Conservation (phyloP, 202 grass and related monocot genomes). For the Setaria viridis region DNA sequence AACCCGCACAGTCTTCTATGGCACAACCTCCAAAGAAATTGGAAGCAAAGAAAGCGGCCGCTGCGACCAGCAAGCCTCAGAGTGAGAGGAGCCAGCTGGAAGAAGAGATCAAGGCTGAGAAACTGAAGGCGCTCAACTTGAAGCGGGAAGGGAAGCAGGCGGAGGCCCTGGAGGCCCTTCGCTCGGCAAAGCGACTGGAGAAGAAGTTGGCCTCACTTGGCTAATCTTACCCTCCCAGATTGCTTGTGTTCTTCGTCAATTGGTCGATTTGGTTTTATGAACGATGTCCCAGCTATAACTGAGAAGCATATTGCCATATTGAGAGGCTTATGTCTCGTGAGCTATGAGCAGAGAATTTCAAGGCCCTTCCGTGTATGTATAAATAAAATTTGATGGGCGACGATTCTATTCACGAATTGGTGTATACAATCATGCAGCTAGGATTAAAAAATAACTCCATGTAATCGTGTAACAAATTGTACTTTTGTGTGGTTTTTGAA, state of each 20-base stretch:
- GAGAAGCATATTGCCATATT: neutral
- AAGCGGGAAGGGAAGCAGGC: constrained; percentile 80
- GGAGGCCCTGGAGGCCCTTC: constrained; percentile 86
- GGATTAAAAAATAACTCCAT: neutral
- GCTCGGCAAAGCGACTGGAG: constrained; percentile 81
- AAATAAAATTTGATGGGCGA: constrained; percentile 14
- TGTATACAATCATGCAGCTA: neutral
- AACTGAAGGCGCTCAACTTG: constrained; percentile 78
- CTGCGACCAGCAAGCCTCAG: constrained; percentile 39
- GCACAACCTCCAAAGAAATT: constrained; percentile 47
- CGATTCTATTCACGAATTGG: constrained; percentile 23
- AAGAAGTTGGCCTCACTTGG: constrained; percentile 72
- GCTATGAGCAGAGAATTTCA: constrained; percentile 11
- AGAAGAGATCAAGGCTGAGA: constrained; percentile 90
- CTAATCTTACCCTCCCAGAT: constrained; percentile 23
- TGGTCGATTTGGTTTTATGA: neutral
- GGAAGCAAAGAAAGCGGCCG: constrained; percentile 24
- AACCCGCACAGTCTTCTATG: neutral
- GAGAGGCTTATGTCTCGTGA: constrained; percentile 36
- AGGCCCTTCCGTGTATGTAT: neutral
- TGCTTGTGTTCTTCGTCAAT: neutral
- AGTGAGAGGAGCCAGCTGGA: constrained; percentile 67
- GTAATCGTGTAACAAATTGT: neutral
- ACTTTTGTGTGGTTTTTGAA: neutral
- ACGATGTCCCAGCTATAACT: neutral